Evolutionary conservation across 345 rosid species (phyloP).

Genomic region (Eucalyptus cloeziana): DNA sequence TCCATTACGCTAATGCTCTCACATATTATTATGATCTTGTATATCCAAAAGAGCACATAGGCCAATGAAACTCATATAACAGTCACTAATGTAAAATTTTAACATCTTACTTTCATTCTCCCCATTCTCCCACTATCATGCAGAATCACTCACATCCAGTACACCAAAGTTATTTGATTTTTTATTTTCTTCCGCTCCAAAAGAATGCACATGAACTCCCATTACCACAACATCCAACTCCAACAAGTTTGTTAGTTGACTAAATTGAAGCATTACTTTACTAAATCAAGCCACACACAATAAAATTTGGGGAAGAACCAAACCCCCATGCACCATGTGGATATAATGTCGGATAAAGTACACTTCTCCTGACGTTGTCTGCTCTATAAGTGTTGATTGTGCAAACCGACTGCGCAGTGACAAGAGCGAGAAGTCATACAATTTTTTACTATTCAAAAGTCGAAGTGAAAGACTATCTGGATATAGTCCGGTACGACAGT

Average conservation of each 20-base stretch:
- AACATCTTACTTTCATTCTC: not conserved
- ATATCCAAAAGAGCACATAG: not conserved
- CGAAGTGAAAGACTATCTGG: not conserved
- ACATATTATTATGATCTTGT: not conserved
- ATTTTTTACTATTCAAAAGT: not conserved
- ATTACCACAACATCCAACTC: not conserved
- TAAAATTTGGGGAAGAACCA: not conserved
- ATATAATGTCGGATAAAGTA: not conserved
- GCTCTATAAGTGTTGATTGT: not conserved
- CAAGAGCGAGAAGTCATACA: not conserved
- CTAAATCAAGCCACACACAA: not conserved
- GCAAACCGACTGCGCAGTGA: not conserved
- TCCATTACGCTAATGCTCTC: not conserved
- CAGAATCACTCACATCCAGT: not conserved
- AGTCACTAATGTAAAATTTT: not conserved
- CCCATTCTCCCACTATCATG: not conserved
- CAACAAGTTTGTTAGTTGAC: not conserved
- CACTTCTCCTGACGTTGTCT: not conserved
- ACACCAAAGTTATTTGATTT: not conserved
- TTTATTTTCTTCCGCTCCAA: not conserved
- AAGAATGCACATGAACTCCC: not conserved
- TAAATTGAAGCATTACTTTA: not conserved
- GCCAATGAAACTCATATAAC: not conserved
- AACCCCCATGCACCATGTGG: not conserved
- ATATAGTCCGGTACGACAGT: not conserved